Evolutionary conservation across 176 grass and related monocot species (phyloP).

Genomic region (Eleusine indica): DNA sequence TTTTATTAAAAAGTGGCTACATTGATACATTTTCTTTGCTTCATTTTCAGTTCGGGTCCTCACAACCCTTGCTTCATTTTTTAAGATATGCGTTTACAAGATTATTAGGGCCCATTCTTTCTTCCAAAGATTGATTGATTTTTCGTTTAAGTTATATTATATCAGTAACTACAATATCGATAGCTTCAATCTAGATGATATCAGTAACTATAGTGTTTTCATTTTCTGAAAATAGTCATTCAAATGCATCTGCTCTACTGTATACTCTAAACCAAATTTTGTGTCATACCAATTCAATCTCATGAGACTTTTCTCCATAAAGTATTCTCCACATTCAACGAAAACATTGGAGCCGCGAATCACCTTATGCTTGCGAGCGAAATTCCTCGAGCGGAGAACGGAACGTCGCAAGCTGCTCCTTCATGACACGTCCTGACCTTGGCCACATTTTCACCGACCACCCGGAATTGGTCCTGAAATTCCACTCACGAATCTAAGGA

Average conservation of each 20-base stretch:
- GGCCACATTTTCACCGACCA: constrained; percentile 91
- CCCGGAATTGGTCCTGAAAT: constrained; percentile 79
- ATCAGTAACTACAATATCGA: background rate
- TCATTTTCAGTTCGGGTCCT: background rate
- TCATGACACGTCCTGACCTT: constrained; percentile 91
- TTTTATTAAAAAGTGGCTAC: background rate
- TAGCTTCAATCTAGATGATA: background rate
- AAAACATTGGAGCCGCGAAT: background rate
- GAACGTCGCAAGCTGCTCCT: constrained; percentile 86
- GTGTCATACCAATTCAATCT: background rate
- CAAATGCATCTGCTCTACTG: background rate
- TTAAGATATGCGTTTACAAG: too few relatives aligned
- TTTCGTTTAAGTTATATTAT: background rate
- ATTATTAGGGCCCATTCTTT: too few relatives aligned
- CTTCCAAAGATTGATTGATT: background rate
- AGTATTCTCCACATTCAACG: background rate
- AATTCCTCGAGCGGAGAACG: constrained; percentile 82
- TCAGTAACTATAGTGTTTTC: background rate
- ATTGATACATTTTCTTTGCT: constrained; percentile 30
- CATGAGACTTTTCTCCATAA: background rate
- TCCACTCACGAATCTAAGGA: background rate
- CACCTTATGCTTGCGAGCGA: constrained; percentile 90
- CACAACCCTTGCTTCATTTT: background rate
- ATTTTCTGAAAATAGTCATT: background rate
- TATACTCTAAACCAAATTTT: background rate